Evolutionary conservation across 2,329 filamentous ascomycete genomes (phyloP), one percentile per base, ranked within the genome.

Genomic region (Dichotomopilus funicola): DNA sequence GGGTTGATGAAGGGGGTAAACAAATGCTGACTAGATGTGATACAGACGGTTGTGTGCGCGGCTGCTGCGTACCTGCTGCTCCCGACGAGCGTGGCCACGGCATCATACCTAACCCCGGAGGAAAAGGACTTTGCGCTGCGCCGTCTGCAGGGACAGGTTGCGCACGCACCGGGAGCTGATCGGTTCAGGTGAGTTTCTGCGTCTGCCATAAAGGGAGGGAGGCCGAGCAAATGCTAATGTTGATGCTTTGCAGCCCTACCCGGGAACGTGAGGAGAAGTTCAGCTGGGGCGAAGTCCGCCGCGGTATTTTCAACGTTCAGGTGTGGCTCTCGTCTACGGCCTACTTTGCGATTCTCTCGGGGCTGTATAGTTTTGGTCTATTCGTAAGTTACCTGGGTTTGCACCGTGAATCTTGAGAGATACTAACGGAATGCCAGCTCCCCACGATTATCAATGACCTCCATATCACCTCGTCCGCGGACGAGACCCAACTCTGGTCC

Each of bases 401-500:
- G 81, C 78, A 4, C 70, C 85, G 33, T 85, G 85, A 62, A 76
- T 80, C 6, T 19, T 19, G 5, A 10, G 12, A 37, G 6, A 3
- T 27, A 12, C 34, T 48, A 9, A 48, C 45, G 7, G 8, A 19
- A 12, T 11, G 8, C 7, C 27, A 53, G 51, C 52, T 54, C 47
- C 83, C 83, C 0, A 79, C 80, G 5, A 84, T 86, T 46, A 79
- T 79, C 0, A 72, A 53, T 35, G 51, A 53, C 51, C 19, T 75
- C 4, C 80, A 80, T 0, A 66, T 77, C 11, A 76, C 64, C 60
- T 82, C 74, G 55, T 61, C 65, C 3, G 70, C 79, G 51, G 72
- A 85, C n/a, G 66, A 73, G 48, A 82, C 82, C 2, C 83, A 87
- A 66, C 69, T 87, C 11, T 82, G 86, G 75, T 85, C 82, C 0